These are phyloP conservation scores for Akanthomyces lecanii DNA, from an alignment of 2,329 filamentous ascomycete species.

Conservation along the genomic window DNA sequence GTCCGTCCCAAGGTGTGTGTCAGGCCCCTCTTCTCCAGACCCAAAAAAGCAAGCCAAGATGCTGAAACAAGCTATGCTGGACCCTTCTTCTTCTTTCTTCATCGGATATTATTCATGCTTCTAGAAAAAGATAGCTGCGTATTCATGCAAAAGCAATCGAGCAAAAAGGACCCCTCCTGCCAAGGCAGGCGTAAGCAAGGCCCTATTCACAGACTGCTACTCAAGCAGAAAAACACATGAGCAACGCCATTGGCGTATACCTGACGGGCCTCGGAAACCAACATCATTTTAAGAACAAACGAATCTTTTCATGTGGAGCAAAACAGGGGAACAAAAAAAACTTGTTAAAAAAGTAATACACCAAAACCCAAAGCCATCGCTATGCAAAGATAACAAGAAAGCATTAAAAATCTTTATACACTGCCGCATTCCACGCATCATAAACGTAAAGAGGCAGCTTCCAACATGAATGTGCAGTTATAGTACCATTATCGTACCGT, in stretches of 20 bases:
- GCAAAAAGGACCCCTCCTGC: not conserved
- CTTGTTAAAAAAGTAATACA: conserved; percentile 19
- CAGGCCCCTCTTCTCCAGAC: not conserved
- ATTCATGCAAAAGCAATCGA: not conserved
- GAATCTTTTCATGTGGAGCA: not conserved
- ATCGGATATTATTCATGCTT: not conserved
- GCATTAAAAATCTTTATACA: conserved; percentile 18
- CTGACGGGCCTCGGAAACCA: not conserved
- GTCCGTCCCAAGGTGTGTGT: not conserved
- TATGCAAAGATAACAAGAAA: conserved; percentile 34
- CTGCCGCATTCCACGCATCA: conserved; percentile 11
- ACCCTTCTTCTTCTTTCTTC: not conserved
- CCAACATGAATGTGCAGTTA: conserved; percentile 16
- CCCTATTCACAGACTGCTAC: not conserved
- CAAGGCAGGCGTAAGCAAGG: not conserved
- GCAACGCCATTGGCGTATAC: conserved; percentile 5
- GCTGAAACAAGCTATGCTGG: not conserved
- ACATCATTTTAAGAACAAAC: not conserved
- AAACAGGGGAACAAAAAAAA: conserved; percentile 17
- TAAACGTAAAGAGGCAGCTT: conserved; percentile 18
- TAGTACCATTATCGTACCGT: conserved; percentile 47
- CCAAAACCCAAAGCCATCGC: conserved; percentile 29
- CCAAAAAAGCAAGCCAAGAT: not conserved
- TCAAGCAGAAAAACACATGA: not conserved
- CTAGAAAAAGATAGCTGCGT: not conserved